Base-by-base conservation (phyloP, 805 yeast species). In the Cyberlindnera amylophila region DNA sequence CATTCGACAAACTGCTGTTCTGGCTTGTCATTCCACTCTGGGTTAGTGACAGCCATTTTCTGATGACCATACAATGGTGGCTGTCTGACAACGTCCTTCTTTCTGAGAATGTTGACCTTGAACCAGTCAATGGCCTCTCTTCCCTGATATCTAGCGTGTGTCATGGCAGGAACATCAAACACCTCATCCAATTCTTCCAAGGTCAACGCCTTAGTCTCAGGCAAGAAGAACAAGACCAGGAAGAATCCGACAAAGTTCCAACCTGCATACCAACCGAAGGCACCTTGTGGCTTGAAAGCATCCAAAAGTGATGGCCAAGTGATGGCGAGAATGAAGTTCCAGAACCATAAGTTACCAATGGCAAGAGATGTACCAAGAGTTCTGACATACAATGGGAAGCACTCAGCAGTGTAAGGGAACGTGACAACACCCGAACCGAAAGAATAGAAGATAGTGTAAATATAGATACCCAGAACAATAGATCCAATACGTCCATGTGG, bases 361-460 rank as follows among this genome's bases (percentile, higher is more conserved):
- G 90, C 91, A 49, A 81, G 69, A 3, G 89, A 80, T 81, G 87
- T 82, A 41, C 91, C 90, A 40, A 85, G 65, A 51, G 86, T 89
- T 65, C 95, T 77, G 47, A 85, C 77, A 56, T 83, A 82, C 55
- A 86, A 69, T 46, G 91, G 87, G 67, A 83, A 77, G 54, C 83
- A 85, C 63, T 87, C 96, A 9, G 95, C 95, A 18, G 89, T 81
- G 58, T 87, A 85, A 2, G 93, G 83, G 67, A 87, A 87, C 4
- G 96, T 95, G 34, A 87, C 93, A 12, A 93, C 95, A 34, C 96
- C 96, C 61, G 84, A 87, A 42, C 95, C 91, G 3, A 86, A 78
- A 0, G 95, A 84, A 64, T 87, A 87, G 42, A 83, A 82, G 33
- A 78, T 72, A 0, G 87, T 69, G 63, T 75, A 86, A 24, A 87